These are phyloP conservation scores for Gypsophila paniculata DNA, from an alignment of 179 eudicot species.

Conservation along the genomic window DNA sequence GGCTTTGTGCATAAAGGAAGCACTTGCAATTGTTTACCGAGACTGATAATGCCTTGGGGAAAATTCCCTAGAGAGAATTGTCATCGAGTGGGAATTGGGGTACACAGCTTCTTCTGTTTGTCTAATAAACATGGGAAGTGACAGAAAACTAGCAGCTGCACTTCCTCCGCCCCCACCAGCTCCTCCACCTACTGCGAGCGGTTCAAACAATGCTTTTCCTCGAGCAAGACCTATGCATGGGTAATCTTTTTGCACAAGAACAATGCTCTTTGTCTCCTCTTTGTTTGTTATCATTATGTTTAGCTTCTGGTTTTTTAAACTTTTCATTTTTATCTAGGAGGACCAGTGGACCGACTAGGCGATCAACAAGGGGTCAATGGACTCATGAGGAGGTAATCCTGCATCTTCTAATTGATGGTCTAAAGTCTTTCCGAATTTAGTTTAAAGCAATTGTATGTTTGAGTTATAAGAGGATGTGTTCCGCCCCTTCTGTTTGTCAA, in stretches of 20 bases:
- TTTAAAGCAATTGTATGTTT: neutral
- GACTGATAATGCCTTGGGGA: slow-evolving; percentile 70
- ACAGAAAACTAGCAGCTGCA: slow-evolving; percentile 38
- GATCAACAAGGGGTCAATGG: slow-evolving; percentile 98
- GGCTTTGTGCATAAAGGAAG: slow-evolving; percentile 30
- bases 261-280: neutral
- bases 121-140: slow-evolving; percentile 57
- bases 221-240: slow-evolving; percentile 66
- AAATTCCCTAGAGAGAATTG: slow-evolving; percentile 38
- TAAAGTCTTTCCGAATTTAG: neutral
- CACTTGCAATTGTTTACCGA: slow-evolving; percentile 30
- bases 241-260: slow-evolving; percentile 32
- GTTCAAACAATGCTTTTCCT: slow-evolving; percentile 36
- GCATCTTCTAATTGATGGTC: slow-evolving; percentile 8
- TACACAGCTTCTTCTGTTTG: slow-evolving; percentile 37
- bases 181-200: slow-evolving; percentile 33
- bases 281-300: neutral
- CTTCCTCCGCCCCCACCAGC: slow-evolving; percentile 31
- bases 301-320: neutral
- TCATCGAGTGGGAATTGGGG: slow-evolving; percentile 43
- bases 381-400: slow-evolving; percentile 77
- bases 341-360: slow-evolving; percentile 95
- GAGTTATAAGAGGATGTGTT: neutral
- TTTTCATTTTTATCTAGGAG: slow-evolving; percentile 45
- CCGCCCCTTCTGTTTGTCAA: neutral